phyloP scores from a whole-genome alignment of 2,329 filamentous ascomycete species.

The Trichophyton rubrum region DNA sequence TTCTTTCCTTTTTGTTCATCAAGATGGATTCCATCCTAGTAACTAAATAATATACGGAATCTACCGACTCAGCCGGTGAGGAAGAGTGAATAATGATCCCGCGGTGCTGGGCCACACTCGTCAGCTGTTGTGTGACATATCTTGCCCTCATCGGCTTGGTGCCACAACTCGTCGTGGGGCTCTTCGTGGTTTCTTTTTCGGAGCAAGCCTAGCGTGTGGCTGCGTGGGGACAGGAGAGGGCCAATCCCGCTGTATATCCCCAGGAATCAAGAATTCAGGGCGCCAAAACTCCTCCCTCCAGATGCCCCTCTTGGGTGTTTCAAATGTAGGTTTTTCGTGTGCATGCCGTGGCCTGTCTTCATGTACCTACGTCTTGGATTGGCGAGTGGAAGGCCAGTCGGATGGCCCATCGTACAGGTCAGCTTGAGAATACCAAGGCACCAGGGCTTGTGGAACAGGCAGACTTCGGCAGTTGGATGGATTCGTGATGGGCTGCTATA shows the following conservation, averaged over 20 bases:
- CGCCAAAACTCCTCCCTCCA: slow-evolving; percentile 2
- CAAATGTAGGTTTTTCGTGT: not conserved
- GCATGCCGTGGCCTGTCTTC: not conserved
- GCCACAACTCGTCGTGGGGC: not conserved
- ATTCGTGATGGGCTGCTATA: not conserved
- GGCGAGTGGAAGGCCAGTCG: not conserved
- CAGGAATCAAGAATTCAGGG: not conserved
- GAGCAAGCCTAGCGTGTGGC: slow-evolving; percentile 1
- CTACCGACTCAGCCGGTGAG: not conserved
- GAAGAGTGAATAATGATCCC: not conserved
- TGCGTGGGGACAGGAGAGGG: not conserved
- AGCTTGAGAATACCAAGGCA: not conserved
- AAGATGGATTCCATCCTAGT: not conserved
- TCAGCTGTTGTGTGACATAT: not conserved
- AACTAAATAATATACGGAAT: too few species aligned
- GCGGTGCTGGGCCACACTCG: not conserved
- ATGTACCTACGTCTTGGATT: not conserved
- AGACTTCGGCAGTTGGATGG: not conserved
- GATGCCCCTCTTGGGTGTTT: not conserved
- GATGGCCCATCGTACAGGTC: not conserved
- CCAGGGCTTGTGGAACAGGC: not conserved
- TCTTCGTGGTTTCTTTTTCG: slow-evolving; percentile 1
- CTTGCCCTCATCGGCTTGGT: not conserved
- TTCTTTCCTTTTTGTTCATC: not conserved
- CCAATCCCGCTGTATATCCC: not conserved